phyloP scores from a whole-genome alignment of 257 asterid species.

The Nicotiana tabacum region DNA sequence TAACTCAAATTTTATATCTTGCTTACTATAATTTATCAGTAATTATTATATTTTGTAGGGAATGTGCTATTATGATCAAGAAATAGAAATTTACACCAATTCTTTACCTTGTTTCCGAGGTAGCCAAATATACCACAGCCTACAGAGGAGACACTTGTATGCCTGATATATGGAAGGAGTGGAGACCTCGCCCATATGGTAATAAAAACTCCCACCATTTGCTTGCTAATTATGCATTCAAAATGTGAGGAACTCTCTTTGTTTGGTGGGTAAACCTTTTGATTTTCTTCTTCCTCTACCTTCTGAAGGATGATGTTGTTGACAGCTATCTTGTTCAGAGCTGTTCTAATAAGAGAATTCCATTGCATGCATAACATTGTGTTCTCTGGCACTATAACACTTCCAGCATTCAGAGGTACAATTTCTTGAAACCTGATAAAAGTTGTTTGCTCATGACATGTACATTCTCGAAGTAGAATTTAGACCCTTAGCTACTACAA shows the following conservation, averaged over 20 bases:
- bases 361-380: slow-evolving; percentile 38
- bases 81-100: neutral
- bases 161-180: slow-evolving; percentile 35
- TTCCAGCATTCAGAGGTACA: slow-evolving; percentile 62
- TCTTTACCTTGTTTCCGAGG: slow-evolving; percentile 56
- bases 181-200: slow-evolving; percentile 49
- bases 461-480: neutral
- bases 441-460: neutral
- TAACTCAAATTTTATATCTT: neutral
- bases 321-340: slow-evolving; percentile 40
- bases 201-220: slow-evolving; percentile 59
- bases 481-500: neutral
- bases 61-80: neutral
- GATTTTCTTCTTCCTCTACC: slow-evolving; percentile 41
- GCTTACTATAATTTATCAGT: neutral
- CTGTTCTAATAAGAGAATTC: slow-evolving; percentile 45
- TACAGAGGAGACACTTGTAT: slow-evolving; percentile 42
- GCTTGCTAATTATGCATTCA: slow-evolving; percentile 49
- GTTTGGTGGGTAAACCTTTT: slow-evolving; percentile 33
- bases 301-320: slow-evolving; percentile 18
- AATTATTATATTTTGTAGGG: neutral
- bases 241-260: slow-evolving; percentile 21
- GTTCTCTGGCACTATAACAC: slow-evolving; percentile 38
- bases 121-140: slow-evolving; percentile 58
- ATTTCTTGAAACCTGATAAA: slow-evolving; percentile 65